Base-by-base conservation (phyloP, 495 filamentous ascomycete species). In the Xylaria bambusicola region DNA sequence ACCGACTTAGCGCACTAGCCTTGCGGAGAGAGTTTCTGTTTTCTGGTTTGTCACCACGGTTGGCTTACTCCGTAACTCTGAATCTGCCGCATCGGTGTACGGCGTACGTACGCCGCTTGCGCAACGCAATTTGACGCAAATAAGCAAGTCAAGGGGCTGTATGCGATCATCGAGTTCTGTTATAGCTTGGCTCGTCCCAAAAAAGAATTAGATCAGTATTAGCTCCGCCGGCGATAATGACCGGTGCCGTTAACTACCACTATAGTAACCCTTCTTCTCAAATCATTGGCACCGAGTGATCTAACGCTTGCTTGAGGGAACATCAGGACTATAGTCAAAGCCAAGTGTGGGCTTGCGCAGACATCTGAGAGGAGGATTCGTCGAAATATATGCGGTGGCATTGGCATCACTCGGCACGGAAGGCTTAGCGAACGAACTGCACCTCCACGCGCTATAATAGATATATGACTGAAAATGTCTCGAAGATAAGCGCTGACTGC, bases 321-420 rank as follows among this genome's bases (percentile, higher is more conserved):
- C 3, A 31, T 33, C 15, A 42, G 26, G 13, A 2, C 13, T 23
- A 13, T 44, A 17, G 36, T 31, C 20, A 38, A 9, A 33, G 17
- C 15, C 42, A 42, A 58, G 46, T 36, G 10, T 24, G 24, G 56
- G 23, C 35, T 58, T 41, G 47, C 56, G 24, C 36, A 52, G 36
- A 52, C 47, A 47, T 46, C 48, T 38, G 40, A 59, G 18, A 18
- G 18, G 17, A 35, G n/a, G 35, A 59, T 52, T 18, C 52, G 29
- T 23, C 35, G n/a, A 21, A 21, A 46, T 13, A 59, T 52, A 36
- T 45, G 18, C 55, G 45, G 21, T 42, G 35, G 44, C 29, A 46
- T 58, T 58, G 42, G 41, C 42, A 9, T 17, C 20, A 20, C 53
- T 56, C 12, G 52, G 52, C 27, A 35, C 24, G 36, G 36, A 13